Evolutionary conservation across 495 filamentous ascomycete genomes (phyloP), one percentile per base, ranked within the genome.

Genomic region (Friedmanniomyces simplex): DNA sequence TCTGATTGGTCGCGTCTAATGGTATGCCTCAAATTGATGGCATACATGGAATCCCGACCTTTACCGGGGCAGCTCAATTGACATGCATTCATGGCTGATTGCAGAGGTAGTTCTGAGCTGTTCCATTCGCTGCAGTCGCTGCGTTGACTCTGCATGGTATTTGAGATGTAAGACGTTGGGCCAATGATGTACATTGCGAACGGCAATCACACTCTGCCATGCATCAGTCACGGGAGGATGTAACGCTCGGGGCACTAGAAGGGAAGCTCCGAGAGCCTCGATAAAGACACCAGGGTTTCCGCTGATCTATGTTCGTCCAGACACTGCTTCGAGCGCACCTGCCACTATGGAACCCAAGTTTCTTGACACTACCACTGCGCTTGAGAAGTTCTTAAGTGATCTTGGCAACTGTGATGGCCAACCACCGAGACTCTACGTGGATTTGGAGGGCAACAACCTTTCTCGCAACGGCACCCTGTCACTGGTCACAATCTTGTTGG

Each of bases 391-490:
- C 22, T 16, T 52, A 10, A 25, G 24, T 26, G 30, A 37, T 37
- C 30, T 52, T 16, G 25, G 25, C 14, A 26, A 52, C 14, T 52
- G 50, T 37, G 30, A 52, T 20, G 30, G 50, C 24, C 25, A 32
- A 20, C 25, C 32, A 25, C 51, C 51, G 14, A 54, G 20, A 25
- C 10, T 54, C n/a, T 54, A 54, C 51, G 24, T 54, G 10, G 51
- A 54, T 43, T 22, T 54, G 14, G 51, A 54, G 25, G 51, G 51
- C 34, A 43, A 42, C 11, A 41, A 54, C 20, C 36, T 54, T 41
- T 54, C 51, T 20, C 32, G 51, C n/a, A 42, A 43, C 32, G 51
- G 51, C 20, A 54, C 51, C 21, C 37, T 54, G 11, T 54, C 51
- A 13, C 34, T 54, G 34, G n/a, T 54, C 51, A 54, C 51, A 28